Percentiles rank a stretch among this genome's conserved stretches.
These are phyloP conservation scores for Fusarium verticillioides DNA, from an alignment of 2,329 filamentous ascomycete genomes.

Conservation along the genomic window DNA sequence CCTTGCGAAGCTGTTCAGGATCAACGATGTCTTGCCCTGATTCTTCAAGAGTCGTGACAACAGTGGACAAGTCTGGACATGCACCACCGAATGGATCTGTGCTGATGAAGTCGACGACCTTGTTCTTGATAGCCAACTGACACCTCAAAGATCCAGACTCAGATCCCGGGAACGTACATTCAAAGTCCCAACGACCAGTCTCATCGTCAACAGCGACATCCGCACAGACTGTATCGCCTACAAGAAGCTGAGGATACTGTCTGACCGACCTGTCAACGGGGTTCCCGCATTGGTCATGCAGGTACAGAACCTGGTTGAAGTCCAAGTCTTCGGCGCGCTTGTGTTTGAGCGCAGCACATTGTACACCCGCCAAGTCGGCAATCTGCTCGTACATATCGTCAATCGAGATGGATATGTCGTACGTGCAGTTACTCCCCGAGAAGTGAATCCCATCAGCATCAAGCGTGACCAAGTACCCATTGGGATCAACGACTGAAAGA, in stretches of 20 bases:
- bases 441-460: conserved; percentile 51
- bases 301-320: conserved; percentile 48
- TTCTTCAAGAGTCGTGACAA: conserved; percentile 48
- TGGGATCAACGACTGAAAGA: conserved; percentile 47
- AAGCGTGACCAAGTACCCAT: conserved; percentile 49
- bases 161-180: conserved; percentile 51
- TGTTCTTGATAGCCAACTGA: conserved; percentile 47
- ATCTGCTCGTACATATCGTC: conserved; percentile 50
- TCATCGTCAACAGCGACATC: conserved; percentile 43
- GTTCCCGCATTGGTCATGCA: conserved; percentile 51
- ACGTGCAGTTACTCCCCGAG: conserved; percentile 48
- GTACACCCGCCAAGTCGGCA: conserved; percentile 45
- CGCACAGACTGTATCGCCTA: conserved; percentile 49
- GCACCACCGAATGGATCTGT: conserved; percentile 51
- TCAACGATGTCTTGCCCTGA: conserved; percentile 47
- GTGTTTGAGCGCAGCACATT: conserved; percentile 43
- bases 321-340: conserved; percentile 43
- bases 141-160: conserved; percentile 46
- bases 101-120: conserved; percentile 49
- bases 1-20: conserved; percentile 39
- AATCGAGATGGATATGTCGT: conserved; percentile 49
- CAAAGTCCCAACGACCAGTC: conserved; percentile 49
- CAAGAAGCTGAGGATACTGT: conserved; percentile 45
- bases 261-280: conserved; percentile 43
- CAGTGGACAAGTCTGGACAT: conserved; percentile 50